Conservation (phyloP, 106 monocot species). For the Dendrobium nobile region DNA sequence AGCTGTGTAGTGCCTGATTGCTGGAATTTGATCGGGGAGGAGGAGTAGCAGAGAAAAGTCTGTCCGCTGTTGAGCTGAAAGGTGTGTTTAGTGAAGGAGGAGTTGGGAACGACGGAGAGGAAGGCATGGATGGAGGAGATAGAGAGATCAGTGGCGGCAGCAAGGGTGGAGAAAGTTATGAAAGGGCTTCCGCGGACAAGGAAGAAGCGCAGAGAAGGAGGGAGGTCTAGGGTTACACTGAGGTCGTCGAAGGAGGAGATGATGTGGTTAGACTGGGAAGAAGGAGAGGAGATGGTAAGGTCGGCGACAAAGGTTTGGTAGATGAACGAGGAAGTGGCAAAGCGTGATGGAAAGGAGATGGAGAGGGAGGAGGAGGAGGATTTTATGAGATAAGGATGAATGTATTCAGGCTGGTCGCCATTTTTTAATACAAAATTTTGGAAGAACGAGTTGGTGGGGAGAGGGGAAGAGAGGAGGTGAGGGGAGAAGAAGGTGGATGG, state of each 20-base stretch:
- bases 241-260: slow-evolving; percentile 79
- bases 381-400: slow-evolving; percentile 90
- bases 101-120: slow-evolving; percentile 38
- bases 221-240: slow-evolving; percentile 74
- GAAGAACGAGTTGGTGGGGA: slow-evolving; percentile 98
- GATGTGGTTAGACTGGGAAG: slow-evolving; percentile 17
- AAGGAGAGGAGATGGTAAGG: slow-evolving; percentile 48
- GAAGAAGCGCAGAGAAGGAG: slow-evolving; percentile 61
- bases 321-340: slow-evolving; percentile 37
- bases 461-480: slow-evolving; percentile 54
- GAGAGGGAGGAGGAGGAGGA: slow-evolving; percentile 48
- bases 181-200: slow-evolving; percentile 84
- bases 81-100: slow-evolving; percentile 49
- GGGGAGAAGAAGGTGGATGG: slow-evolving; percentile 75
- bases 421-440: slow-evolving; percentile 80
- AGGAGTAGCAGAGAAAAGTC: slow-evolving; percentile 69
- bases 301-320: slow-evolving; percentile 84
- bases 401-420: slow-evolving; percentile 91
- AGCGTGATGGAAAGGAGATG: slow-evolving; percentile 37
- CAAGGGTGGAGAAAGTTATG: slow-evolving; percentile 49
- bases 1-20: slow-evolving; percentile 23
- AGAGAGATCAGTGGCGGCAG: slow-evolving; percentile 15
- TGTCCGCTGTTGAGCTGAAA: slow-evolving; percentile 59
- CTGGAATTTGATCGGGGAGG: slow-evolving; percentile 52
- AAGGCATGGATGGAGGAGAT: slow-evolving; percentile 56